These are phyloP conservation scores for Fusarium bactridioides DNA, from an alignment of 2,329 filamentous ascomycete species.

Conservation along the genomic window DNA sequence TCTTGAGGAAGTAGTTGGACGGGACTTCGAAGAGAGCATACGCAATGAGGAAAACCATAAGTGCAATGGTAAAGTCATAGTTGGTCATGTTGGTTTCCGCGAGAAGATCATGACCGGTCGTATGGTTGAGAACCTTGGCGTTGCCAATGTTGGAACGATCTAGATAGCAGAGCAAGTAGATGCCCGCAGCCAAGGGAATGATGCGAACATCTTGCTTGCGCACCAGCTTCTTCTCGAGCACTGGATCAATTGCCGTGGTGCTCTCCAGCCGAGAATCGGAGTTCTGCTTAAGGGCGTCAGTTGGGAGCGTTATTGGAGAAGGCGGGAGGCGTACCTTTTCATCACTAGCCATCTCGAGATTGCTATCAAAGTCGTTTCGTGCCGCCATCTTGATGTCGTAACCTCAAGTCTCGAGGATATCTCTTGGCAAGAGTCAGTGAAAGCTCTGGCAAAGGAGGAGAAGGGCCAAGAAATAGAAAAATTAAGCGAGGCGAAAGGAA, in stretches of 20 bases:
- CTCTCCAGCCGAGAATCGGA: slow-evolving; percentile 18
- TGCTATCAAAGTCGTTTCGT: slow-evolving; percentile 3
- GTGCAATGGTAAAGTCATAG: slow-evolving; percentile 65
- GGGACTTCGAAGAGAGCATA: slow-evolving; percentile 65
- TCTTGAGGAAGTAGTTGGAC: slow-evolving; percentile 55
- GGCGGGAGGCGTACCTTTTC: slow-evolving; percentile 13
- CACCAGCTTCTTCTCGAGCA: slow-evolving; percentile 10
- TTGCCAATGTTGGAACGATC: slow-evolving; percentile 60
- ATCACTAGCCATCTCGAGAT: slow-evolving; percentile 4
- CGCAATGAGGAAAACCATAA: slow-evolving; percentile 50
- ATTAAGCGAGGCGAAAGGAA: slow-evolving; percentile 13
- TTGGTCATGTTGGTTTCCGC: slow-evolving; percentile 55
- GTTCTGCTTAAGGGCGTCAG: slow-evolving; percentile 4
- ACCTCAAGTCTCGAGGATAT: too few species aligned
- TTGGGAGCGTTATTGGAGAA: neutral
- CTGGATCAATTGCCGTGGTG: slow-evolving; percentile 3
- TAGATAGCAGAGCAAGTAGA: slow-evolving; percentile 55
- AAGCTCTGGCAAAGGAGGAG: neutral
- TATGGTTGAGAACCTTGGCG: slow-evolving; percentile 48
- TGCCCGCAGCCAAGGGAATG: slow-evolving; percentile 33
- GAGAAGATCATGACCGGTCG: slow-evolving; percentile 44
- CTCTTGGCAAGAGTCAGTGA: neutral
- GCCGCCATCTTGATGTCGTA: neutral
- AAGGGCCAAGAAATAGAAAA: neutral
- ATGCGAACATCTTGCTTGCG: slow-evolving; percentile 34